Evolutionary conservation across 2,329 filamentous ascomycete genomes (phyloP).

Genomic region (Nemania serpens): DNA sequence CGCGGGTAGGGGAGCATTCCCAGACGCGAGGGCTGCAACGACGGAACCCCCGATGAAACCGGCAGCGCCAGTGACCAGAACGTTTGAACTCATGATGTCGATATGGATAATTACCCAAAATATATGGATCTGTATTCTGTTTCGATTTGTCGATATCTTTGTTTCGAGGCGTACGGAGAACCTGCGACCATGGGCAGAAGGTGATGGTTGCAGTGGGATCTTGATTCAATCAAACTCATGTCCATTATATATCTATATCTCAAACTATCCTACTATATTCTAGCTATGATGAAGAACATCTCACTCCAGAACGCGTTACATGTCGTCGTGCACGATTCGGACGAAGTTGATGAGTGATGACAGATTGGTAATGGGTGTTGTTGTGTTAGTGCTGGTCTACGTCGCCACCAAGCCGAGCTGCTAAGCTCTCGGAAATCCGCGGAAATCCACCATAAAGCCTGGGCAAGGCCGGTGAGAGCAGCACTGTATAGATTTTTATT

Average conservation of each 20-base stretch:
- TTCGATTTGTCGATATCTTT: background rate
- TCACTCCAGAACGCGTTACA: background rate
- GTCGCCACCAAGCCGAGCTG: background rate
- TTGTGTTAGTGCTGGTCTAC: slow-evolving; percentile 6
- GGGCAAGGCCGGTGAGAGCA: background rate
- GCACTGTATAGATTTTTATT: background rate
- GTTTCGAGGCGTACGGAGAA: background rate
- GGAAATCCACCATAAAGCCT: slow-evolving; percentile 25
- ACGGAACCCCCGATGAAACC: slow-evolving; percentile 43
- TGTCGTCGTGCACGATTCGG: background rate
- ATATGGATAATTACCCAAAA: no score
- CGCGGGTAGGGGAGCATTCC: slow-evolving; percentile 30
- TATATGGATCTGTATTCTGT: background rate
- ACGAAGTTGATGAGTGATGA: background rate
- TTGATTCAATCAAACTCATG: background rate
- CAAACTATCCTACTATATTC: background rate
- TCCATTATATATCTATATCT: background rate
- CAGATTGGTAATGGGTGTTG: slow-evolving; percentile 6
- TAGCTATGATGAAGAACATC: background rate
- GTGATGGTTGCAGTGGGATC: background rate
- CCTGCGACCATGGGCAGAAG: background rate
- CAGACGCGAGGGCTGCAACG: slow-evolving; percentile 40
- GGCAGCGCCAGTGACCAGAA: slow-evolving; percentile 34
- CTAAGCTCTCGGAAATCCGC: slow-evolving; percentile 29
- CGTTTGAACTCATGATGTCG: slow-evolving; percentile 32